Evolutionary conservation across 2,329 filamentous ascomycete species (phyloP), one percentile per base, ranked within the genome.

Genomic region (Cadophora sp.): DNA sequence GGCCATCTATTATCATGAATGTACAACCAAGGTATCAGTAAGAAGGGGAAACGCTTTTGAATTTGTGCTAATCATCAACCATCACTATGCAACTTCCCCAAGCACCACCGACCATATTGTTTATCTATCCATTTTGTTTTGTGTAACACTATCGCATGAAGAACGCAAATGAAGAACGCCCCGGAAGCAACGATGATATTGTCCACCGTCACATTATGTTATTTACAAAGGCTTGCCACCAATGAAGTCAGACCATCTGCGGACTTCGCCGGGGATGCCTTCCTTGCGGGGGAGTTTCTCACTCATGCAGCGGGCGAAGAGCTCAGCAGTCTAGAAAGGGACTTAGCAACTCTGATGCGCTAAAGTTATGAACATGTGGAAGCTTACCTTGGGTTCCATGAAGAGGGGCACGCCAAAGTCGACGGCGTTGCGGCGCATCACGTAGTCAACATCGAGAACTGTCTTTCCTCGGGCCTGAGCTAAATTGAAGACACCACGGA

Each of bases 331-430:
- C 94, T 97, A 73, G 29, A 62, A 53, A 53, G 8, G 12, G 76
- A n/a, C n/a, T 80, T 72, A 73, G 65, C 63, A 62, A 16, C 22
- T n/a, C 37, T 24, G 43, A 29, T 59, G 6, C 6, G 22, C 6
- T 4, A 9, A 9, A 22, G 19, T 22, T 56, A 53, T 34, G 27
- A 22, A 27, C 19, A 64, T 29, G n/a, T 62, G 60, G 16, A 64
- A 64, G 66, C 88, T 83, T 85, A 97, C 94, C 91, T 96, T 95
- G 65, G 94, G 93, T 84, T 98, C 95, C 94, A 97, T 97, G 81
- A 99, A 98, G 66, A 99, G 85, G 60, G 96, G 96, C 37, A 98
- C 94, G 75, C 95, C 95, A 80, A 99, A 99, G 83, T 99, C 96
- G 66, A 99, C 96, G 31, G 96, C 96, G 79, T 99, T 99, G 79